These are phyloP conservation scores for Wallacemonas rigidus DNA, from an alignment of 208 protist species.

Conservation along the genomic window DNA sequence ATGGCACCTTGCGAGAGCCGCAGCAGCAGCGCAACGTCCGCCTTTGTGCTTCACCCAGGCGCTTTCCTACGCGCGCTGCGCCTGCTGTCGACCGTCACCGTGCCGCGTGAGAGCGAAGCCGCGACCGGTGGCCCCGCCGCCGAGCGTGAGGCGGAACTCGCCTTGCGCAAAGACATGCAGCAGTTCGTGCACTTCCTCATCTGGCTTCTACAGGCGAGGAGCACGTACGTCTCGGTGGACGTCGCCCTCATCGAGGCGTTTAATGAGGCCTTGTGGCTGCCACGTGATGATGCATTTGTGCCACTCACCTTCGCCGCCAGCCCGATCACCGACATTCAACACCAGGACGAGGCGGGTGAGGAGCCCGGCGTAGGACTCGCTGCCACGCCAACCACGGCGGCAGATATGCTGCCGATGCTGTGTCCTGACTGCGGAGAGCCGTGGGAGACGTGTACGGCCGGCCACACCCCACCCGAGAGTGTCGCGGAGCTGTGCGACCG, in stretches of 20 bases:
- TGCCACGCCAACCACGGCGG: slow-evolving; percentile 8
- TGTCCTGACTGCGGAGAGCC: slow-evolving; percentile 69
- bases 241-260: slow-evolving; percentile 64
- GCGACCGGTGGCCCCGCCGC: background rate
- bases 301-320: slow-evolving; percentile 22
- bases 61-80: slow-evolving; percentile 46
- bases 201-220: slow-evolving; percentile 26
- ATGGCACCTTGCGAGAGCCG: slow-evolving; percentile 5
- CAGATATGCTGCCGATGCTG: slow-evolving; percentile 20
- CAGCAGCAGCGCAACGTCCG: background rate
- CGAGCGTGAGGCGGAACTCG: slow-evolving; percentile 4
- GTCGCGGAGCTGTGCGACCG: slow-evolving; percentile 55
- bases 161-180: slow-evolving; percentile 2
- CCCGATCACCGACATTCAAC: background rate
- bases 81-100: slow-evolving; percentile 25
- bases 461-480: slow-evolving; percentile 56
- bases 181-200: slow-evolving; percentile 28
- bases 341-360: slow-evolving; percentile 7
- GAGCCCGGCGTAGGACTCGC: slow-evolving; percentile 18
- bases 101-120: slow-evolving; percentile 6
- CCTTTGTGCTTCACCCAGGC: slow-evolving; percentile 19
- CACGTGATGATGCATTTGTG: slow-evolving; percentile 30
- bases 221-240: slow-evolving; percentile 32
- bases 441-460: slow-evolving; percentile 55
- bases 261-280: slow-evolving; percentile 64